phyloP scores from a whole-genome alignment of 257 asterid species.

The Penstemon newberryi region DNA sequence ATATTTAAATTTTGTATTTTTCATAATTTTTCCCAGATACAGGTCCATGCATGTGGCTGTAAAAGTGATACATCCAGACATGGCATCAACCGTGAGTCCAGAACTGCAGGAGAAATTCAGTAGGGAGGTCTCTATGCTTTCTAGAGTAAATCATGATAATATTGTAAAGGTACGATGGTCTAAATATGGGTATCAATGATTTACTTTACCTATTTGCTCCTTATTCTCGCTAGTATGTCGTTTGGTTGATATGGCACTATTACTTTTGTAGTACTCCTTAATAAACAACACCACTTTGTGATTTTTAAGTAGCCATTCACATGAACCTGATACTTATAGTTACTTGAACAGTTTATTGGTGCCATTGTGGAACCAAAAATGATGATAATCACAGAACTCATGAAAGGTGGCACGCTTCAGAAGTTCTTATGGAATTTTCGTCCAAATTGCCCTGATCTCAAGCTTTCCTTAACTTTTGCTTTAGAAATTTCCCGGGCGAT shows the following conservation, averaged over 20 bases:
- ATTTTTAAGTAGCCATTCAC: neutral
- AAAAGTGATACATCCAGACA: constrained; percentile 51
- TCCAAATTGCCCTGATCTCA: constrained; percentile 50
- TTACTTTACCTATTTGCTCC: neutral
- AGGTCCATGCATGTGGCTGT: constrained; percentile 52
- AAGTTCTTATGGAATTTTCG: constrained; percentile 54
- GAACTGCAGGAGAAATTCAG: constrained; percentile 44
- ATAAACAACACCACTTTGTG: neutral
- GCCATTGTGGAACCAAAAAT: constrained; percentile 47
- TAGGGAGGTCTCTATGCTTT: constrained; percentile 53
- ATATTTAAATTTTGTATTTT: neutral
- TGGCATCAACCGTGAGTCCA: constrained; percentile 39
- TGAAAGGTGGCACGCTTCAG: constrained; percentile 71
- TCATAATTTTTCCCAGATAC: constrained; percentile 40
- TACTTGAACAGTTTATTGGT: constrained; percentile 55
- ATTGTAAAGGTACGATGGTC: constrained; percentile 50
- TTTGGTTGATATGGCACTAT: neutral
- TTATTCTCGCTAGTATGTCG: neutral
- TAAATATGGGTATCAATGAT: neutral
- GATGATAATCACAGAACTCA: constrained; percentile 60
- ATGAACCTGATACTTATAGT: constrained; percentile 12
- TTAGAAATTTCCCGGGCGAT: constrained; percentile 59
- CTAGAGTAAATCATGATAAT: constrained; percentile 60
- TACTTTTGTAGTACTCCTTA: neutral
- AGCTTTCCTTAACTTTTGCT: constrained; percentile 50